Evolutionary conservation across 108 stramenopile genomes (phyloP), one percentile per base, ranked within the genome.

Genomic region (Cafeteria roenbergensis): DNA sequence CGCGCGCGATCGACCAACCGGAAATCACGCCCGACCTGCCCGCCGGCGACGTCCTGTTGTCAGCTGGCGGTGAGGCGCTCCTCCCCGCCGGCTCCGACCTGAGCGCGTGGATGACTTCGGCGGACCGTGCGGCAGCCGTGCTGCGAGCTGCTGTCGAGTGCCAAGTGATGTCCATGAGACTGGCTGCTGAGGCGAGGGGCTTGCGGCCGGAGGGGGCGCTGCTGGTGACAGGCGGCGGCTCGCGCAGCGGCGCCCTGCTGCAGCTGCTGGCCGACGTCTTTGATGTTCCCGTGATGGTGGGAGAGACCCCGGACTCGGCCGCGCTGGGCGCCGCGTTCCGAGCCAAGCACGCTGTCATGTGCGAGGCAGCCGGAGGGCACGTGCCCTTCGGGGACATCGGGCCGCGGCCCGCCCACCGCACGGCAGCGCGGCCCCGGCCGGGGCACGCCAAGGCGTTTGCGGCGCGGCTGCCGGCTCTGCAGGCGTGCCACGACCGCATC

Each of bases 71-170:
- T 1, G 57, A 21, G 30, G 57, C 12, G 0, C 57, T 22, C 57
- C 24, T 58, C 24, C 31, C 27, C 14, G 12, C n/a, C n/a, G 14
- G 0, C 33, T 1, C 24, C 34, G 71, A 67, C 34, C 34, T 61
- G 67, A 34, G 32, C 1, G 28, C n/a, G 0, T 12, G 29, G 12
- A 24, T 34, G 29, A 17, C 14, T 0, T 61, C 24, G 24, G 60
- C 32, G 60, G 52, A 34, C 8, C 26, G 29, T 17, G 42, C 56
- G 26, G 71, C 50, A 25, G 32, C 33, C 38, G 73, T 67, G 17
- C 69, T 35, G 29, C 35, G 75, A 29, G 75, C 75, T 31, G 69
- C 73, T 8, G 75, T 75, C 4, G 75, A 75, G 38, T 67, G 69
- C 24, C 34, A 72, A 3, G 73, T 75, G 64, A 48, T 75, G 26